phyloP scores from a whole-genome alignment of 768 basidiomycete genomes.

The Tulasnella sp. region DNA sequence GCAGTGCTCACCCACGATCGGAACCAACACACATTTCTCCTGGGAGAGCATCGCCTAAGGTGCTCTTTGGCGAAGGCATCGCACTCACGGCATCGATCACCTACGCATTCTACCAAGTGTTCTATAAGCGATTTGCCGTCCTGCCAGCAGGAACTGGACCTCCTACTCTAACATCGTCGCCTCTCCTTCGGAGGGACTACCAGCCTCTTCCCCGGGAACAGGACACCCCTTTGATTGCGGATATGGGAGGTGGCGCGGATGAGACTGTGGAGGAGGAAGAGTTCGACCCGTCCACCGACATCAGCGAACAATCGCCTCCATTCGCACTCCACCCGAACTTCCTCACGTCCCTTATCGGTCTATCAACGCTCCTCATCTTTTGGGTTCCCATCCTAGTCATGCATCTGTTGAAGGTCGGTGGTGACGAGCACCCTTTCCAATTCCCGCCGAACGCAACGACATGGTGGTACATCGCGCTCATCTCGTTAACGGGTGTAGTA shows the following conservation, averaged over 20 bases:
- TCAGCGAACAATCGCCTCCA: not conserved
- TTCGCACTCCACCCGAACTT: constrained; percentile 18
- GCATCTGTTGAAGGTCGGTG: constrained; percentile 7
- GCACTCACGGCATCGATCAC: constrained; percentile 60
- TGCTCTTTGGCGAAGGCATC: constrained; percentile 49
- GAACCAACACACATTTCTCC: not conserved
- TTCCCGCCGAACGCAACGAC: constrained; percentile 44
- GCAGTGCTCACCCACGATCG: constrained; percentile 24
- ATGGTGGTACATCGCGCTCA: constrained; percentile 46
- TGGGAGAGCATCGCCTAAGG: not conserved
- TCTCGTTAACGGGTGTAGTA: constrained; percentile 56
- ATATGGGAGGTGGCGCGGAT: not conserved
- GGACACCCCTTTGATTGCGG: too few relatives aligned
- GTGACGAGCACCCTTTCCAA: not conserved
- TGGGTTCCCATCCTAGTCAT: constrained; percentile 15
- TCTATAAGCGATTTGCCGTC: constrained; percentile 72
- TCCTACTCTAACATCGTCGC: not conserved
- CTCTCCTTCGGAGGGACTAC: not conserved
- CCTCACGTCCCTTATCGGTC: constrained; percentile 15
- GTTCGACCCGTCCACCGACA: not conserved
- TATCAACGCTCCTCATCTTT: constrained; percentile 11
- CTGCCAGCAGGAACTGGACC: constrained; percentile 23
- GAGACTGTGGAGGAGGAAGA: not conserved
- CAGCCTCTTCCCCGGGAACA: not conserved
- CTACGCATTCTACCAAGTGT: constrained; percentile 71